A percentile compares a stretch with the other conserved stretches of the same genome.
phyloP scores from a whole-genome alignment of 2,329 filamentous ascomycete species.

The Curvularia sp. region DNA sequence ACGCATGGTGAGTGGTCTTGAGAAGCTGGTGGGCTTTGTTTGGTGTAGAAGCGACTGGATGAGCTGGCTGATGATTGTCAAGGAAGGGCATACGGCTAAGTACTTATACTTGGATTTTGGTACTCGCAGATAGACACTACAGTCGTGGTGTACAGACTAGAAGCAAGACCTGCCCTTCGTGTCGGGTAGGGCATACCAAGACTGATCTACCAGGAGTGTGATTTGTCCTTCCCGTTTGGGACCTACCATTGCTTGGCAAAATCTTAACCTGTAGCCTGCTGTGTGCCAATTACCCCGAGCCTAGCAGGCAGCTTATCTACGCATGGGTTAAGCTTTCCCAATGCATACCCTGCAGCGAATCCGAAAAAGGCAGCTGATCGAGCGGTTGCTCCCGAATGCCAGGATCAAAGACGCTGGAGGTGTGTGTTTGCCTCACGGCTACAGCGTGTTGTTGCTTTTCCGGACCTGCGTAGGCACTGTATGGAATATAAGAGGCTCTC shows the following conservation, averaged over 20 bases:
- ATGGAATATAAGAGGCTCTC: background rate
- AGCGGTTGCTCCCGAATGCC: slow-evolving; percentile 14
- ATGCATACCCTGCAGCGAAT: slow-evolving; percentile 11
- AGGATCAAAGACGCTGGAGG: background rate
- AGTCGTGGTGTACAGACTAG: slow-evolving; percentile 3
- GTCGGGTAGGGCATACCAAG: slow-evolving; percentile 11
- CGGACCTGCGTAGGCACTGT: background rate
- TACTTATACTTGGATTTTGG: slow-evolving; percentile 18
- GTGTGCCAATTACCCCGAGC: slow-evolving; percentile 7
- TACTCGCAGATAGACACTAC: background rate
- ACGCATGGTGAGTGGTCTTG: slow-evolving; percentile 28
- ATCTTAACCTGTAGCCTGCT: slow-evolving; percentile 14
- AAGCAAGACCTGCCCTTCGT: slow-evolving; percentile 11
- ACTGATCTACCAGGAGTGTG: slow-evolving; percentile 13
- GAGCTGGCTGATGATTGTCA: slow-evolving; percentile 13
- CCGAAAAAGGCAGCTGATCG: slow-evolving; percentile 14
- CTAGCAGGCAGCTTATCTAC: slow-evolving; percentile 14
- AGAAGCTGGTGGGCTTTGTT: background rate
- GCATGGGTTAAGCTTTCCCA: slow-evolving; percentile 10
- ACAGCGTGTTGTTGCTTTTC: slow-evolving; percentile 11
- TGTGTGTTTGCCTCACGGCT: background rate
- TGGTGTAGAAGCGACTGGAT: slow-evolving; percentile 17
- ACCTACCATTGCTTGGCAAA: slow-evolving; percentile 15
- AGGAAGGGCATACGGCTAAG: slow-evolving; percentile 1
- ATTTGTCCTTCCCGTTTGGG: slow-evolving; percentile 19